phyloP scores from a whole-genome alignment of 495 filamentous ascomycete species.

The Pseudevernia furfuracea region DNA sequence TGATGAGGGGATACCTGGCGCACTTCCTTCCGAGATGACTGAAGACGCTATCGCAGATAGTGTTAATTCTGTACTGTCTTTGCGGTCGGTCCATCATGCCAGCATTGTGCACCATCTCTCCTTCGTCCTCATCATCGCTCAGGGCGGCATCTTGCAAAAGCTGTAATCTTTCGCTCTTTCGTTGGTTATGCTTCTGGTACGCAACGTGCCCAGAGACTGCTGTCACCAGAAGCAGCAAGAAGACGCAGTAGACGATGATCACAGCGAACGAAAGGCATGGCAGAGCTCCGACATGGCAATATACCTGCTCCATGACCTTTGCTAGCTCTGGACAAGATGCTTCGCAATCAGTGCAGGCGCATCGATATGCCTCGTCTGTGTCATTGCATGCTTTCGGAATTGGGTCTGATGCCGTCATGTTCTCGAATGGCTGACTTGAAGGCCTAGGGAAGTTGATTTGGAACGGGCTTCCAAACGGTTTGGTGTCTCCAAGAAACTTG shows the following conservation, averaged over 20 bases:
- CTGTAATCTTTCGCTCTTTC: conserved; percentile 69
- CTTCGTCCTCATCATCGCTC: conserved; percentile 86
- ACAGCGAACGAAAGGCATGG: conserved; percentile 90
- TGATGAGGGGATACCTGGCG: conserved; percentile 75
- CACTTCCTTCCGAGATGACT: conserved; percentile 72
- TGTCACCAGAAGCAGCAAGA: conserved; percentile 57
- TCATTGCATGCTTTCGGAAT: conserved; percentile 79
- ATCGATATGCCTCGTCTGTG: conserved; percentile 73
- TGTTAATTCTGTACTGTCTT: conserved; percentile 70
- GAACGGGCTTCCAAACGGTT: conserved; percentile 82
- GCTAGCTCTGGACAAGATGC: conserved; percentile 75
- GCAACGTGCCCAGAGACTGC: conserved; percentile 65
- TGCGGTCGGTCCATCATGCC: conserved; percentile 63
- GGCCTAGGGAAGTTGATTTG: conserved; percentile 87
- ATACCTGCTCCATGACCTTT: conserved; percentile 53
- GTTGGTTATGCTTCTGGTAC: conserved; percentile 61
- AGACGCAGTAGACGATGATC: conserved; percentile 72
- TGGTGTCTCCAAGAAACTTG: conserved; percentile 87
- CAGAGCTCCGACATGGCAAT: conserved; percentile 75
- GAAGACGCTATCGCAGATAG: conserved; percentile 68
- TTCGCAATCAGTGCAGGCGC: conserved; percentile 88
- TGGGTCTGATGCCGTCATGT: conserved; percentile 59
- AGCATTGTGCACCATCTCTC: conserved; percentile 63
- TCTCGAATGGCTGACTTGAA: conserved; percentile 40
- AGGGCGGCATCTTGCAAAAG: conserved; percentile 76